Evolutionary conservation across 2,329 filamentous ascomycete species (phyloP), one percentile per base, ranked within the genome.

Genomic region (Orbilia brochopaga): DNA sequence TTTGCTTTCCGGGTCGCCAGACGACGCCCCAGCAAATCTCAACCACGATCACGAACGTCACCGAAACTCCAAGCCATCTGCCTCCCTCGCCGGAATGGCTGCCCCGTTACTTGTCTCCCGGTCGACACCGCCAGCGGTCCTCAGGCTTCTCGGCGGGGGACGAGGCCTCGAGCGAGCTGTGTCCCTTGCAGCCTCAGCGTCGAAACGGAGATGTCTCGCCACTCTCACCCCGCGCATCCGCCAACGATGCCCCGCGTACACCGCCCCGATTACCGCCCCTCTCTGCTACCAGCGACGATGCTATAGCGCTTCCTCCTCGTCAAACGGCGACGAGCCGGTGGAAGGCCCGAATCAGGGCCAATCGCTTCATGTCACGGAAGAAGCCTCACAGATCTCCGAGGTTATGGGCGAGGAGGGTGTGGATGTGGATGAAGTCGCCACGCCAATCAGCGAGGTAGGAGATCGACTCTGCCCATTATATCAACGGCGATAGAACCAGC

Each of bases 361-460:
- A 30, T 48, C 54, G 59, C 37, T 19, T n/a, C 44, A 63, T 37
- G 46, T 73, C 48, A 73, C 62, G 6, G 69, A 73, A 46, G 69
- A 73, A 40, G 46, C 69, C 3, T 55, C 46, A 2, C 24, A 55
- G 19, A 67, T 56, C 3, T 52, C 56, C 24, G 62, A 67, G 53
- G 62, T 73, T 35, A 62, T 73, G 62, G 69, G 69, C 10, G 62
- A 65, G 5, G 69, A 73, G 27, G 57, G 52, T 1, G 50, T 73
- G 11, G 59, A 73, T 30, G 15, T 73, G 15, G 69, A 67, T 17
- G 69, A 73, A 48, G 58, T 67, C 42, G 69, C 57, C 4, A 73
- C 69, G 10, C 69, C 69, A 4, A 46, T 66, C 19, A 66, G 63
- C 23, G 69, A 73, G 62, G 69, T 73, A 73, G 8, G 37, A 17